These are phyloP conservation scores for Pseudopyrenochaeta lycopersici DNA, from an alignment of 2,329 filamentous ascomycete genomes.

Conservation along the genomic window DNA sequence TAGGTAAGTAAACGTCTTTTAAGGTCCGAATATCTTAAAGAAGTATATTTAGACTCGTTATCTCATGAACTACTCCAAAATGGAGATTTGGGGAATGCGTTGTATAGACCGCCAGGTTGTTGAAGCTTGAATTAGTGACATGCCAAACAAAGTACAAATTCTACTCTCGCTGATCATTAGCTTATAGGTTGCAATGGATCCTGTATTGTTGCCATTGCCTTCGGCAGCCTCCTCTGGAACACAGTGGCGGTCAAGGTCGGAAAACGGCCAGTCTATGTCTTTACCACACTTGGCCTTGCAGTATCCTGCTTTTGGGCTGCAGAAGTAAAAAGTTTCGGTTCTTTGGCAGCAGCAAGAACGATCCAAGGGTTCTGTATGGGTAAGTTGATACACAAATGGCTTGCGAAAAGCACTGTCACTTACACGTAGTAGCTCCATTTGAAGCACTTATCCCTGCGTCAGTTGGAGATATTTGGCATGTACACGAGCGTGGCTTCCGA, in stretches of 20 bases:
- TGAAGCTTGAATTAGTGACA: too few species aligned
- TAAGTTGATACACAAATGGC: too few species aligned
- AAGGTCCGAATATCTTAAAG: too few species aligned
- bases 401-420: too few species aligned
- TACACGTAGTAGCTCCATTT: constrained; percentile 34
- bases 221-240: constrained; percentile 30
- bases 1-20: constrained; percentile 13
- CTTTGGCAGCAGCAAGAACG: constrained; percentile 27
- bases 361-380: constrained; percentile 34
- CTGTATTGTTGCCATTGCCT: constrained; percentile 29
- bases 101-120: too few species aligned
- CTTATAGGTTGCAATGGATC: constrained; percentile 27
- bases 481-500: constrained; percentile 33
- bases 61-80: too few species aligned
- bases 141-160: too few species aligned
- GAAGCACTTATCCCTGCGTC: constrained; percentile 37
- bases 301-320: constrained; percentile 35
- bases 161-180: neutral
- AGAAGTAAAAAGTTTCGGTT: constrained; percentile 28
- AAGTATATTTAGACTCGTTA: too few species aligned
- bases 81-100: too few species aligned
- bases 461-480: constrained; percentile 33
- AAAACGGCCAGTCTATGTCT: constrained; percentile 28
- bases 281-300: constrained; percentile 28
- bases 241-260: constrained; percentile 33